Base-by-base conservation (phyloP, 768 basidiomycete genomes). In the Pleurotus salmoneostramineus region DNA sequence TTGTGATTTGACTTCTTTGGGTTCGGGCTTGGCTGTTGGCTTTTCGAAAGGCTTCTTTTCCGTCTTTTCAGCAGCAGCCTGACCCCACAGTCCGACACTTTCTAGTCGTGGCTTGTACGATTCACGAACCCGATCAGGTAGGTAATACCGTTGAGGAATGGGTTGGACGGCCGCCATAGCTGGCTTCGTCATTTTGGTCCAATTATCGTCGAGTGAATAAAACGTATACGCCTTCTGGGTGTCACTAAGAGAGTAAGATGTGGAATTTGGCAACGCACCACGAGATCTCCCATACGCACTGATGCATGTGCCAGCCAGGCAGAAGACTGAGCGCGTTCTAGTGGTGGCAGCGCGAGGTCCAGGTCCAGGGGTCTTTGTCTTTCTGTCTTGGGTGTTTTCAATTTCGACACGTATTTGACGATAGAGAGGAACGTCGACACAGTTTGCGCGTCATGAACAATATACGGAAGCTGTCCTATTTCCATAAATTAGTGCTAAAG, bases 121-220 rank as follows among this genome's bases (percentile, higher is more conserved):
- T 31, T 79, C 74, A 40, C 89, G 81, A 34, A 92, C 78, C 14
- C 89, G 80, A 4, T 68, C 65, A 0, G 90, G 86, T 5, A 89
- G 81, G 64, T 88, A 93, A 66, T 90, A 93, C 6, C 83, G 79
- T 63, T 89, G 88, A 0, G 89, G 91, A 2, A 87, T 56, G 11
- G 83, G 78, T 56, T 88, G 83, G 62, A 84, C 68, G 5, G 79
- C 77, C 0, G 78, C 81, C 42, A 93, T 70, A 0, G 77, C 70
- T 3, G 79, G 81, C 36, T 78, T 77, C 8, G 80, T 88, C 57
- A 89, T 62, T 7, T 73, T 71, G 57, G 65, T 70, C 79, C 88
- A 93, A 62, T 93, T 93, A 35, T 73, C 74, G 12, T 79, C 71
- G 36, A 81, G 72, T 8, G 87, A 82, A 64, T 84, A 93, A 34